Evolutionary conservation across 1,284 basidiomycete species (phyloP).

Genomic region (Fomitopsis betulina): DNA sequence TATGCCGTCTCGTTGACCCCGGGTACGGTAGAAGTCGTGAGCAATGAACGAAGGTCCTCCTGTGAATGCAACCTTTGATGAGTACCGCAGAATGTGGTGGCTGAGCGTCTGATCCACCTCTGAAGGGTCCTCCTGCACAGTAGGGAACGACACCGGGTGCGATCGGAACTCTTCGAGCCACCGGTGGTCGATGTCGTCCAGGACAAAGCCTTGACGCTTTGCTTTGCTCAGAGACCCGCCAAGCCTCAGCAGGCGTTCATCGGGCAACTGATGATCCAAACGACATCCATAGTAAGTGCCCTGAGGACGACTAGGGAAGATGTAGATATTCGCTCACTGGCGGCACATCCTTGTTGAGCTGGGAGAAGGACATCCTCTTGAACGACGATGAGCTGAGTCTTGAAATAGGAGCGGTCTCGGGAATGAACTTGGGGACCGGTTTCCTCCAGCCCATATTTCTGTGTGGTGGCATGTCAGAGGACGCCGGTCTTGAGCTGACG

Average conservation of each 20-base stretch:
- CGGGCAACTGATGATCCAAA: slow-evolving; percentile 39
- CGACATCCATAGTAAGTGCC: slow-evolving; percentile 1
- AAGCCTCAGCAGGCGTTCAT: slow-evolving; percentile 46
- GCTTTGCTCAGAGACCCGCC: slow-evolving; percentile 32
- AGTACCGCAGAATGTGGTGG: background rate
- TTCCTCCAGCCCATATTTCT: slow-evolving; percentile 55
- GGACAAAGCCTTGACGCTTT: slow-evolving; percentile 18
- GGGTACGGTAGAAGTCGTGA: background rate
- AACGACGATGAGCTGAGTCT: slow-evolving; percentile 23
- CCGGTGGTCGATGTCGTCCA: background rate
- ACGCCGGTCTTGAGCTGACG: background rate
- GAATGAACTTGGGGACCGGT: slow-evolving; percentile 58
- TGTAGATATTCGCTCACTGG: slow-evolving; percentile 35
- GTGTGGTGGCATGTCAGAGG: slow-evolving; percentile 11
- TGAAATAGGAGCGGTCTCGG: slow-evolving; percentile 50
- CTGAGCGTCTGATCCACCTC: background rate
- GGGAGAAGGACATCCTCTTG: slow-evolving; percentile 26
- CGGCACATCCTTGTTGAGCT: slow-evolving; percentile 33
- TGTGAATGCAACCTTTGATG: background rate
- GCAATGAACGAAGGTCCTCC: background rate
- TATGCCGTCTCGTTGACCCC: background rate
- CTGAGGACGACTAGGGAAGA: background rate
- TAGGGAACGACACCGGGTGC: slow-evolving; percentile 1
- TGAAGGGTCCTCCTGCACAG: background rate
- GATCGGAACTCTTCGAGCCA: background rate